Percentiles rank a stretch among this genome's conserved stretches.
Conservation (phyloP, 805 yeast species). For the Nematodospora valgi region DNA sequence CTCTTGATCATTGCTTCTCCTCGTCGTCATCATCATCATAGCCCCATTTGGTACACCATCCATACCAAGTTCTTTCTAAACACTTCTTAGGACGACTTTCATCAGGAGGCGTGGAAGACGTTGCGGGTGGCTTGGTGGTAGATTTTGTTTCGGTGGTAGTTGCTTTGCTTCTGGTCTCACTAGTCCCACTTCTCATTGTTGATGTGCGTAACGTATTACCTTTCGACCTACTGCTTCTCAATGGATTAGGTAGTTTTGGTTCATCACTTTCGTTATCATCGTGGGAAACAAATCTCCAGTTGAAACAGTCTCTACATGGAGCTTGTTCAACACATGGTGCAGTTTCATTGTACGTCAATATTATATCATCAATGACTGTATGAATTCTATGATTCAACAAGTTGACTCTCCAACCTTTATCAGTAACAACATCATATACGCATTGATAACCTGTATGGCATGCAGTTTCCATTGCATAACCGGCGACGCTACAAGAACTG, state of each 20-base stretch:
- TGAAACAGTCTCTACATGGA: conserved; percentile 86
- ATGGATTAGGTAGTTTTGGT: conserved; percentile 37
- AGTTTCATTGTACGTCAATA: conserved; percentile 68
- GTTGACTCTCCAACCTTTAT: conserved; percentile 88
- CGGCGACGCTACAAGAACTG: conserved; percentile 83
- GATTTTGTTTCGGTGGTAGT: conserved; percentile 11
- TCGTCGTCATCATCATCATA: conserved; percentile 21
- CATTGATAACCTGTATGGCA: conserved; percentile 92
- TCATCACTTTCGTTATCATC: conserved; percentile 38
- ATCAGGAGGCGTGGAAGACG: conserved; percentile 12
- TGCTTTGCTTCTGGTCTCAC: conserved; percentile 15
- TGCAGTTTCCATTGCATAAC: conserved; percentile 95
- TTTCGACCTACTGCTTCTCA: conserved; percentile 18
- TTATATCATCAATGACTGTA: conserved; percentile 80
- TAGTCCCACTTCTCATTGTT: conserved; percentile 1
- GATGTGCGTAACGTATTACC: conserved; percentile 1
- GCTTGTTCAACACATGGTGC: conserved; percentile 73
- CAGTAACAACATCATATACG: conserved; percentile 83
- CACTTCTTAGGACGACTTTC: conserved; percentile 42
- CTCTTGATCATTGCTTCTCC: conserved; percentile 4
- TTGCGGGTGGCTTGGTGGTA: conserved; percentile 5
- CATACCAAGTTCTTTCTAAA: conserved; percentile 62
- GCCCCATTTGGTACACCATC: conserved; percentile 54
- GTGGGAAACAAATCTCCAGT: conserved; percentile 73
- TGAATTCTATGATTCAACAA: conserved; percentile 86